Evolutionary conservation across 345 rosid genomes (phyloP), one percentile per base, ranked within the genome.

Genomic region (Psidium guajava): DNA sequence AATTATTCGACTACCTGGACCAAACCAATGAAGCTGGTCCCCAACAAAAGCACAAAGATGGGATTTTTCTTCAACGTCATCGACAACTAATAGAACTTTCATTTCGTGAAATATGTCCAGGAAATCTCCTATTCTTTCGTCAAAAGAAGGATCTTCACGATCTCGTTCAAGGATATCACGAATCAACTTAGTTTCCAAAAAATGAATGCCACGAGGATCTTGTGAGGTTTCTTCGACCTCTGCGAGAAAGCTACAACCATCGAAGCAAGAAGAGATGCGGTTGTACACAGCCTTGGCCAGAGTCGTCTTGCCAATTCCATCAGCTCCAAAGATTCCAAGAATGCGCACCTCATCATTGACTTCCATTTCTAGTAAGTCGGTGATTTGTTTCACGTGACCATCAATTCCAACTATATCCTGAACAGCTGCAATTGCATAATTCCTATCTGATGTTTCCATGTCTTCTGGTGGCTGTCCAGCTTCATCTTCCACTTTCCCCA

Each of bases 1-100:
- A 75, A 75, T 75, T 32, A 75, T 40, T 47, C 82, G 42, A 24
- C 82, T 75, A 16, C 82, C 82, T 75, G 82, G 82, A 47, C 82
- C 82, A 47, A 32, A 74, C 81, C 81, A 40, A 15, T 36, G 58
- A 55, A 21, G 58, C n/a, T 55, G 22, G 13, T 75, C 50, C 16
- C 82, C 82, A 7, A 75, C 49, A 36, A 75, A 16, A 6, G 24
- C 49, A 16, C 15, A 2, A 75, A 75, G 82, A 36, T 75, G 50
- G 10, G 42, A 40, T 28, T 11, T 50, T 22, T 6, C 11, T 75
- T 75, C 13, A 50, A 75, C n/a, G 11, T 55, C 58, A 22, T 55
- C 58, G 11, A 55, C 58, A 3, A 55, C 58, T 55, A 55, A 21
- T 55, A 55, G 11, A 55, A 55, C 58, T 55, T 22, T 22, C 58